phyloP scores from a whole-genome alignment of 306 rosid genomes.

The Begonia masoniana region DNA sequence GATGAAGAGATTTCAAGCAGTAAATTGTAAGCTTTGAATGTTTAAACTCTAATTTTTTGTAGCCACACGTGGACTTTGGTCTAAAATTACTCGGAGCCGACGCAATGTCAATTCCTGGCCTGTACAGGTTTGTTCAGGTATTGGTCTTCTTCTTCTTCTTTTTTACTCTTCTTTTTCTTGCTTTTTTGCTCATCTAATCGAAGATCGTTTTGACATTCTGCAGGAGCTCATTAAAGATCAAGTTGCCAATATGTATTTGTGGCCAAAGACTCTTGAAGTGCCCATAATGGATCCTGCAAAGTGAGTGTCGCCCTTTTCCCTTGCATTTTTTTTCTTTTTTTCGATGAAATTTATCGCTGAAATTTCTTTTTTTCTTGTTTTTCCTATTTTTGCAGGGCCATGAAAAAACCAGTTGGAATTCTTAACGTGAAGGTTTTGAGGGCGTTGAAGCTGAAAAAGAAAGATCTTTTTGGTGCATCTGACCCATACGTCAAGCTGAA shows the following conservation, averaged over 20 bases:
- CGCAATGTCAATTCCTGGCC: constrained; percentile 88
- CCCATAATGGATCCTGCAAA: constrained; percentile 53
- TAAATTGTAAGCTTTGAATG: too few relatives aligned
- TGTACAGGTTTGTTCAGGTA: constrained; percentile 83
- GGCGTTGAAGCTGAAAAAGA: constrained; percentile 70
- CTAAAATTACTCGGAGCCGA: constrained; percentile 72
- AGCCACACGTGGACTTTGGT: constrained; percentile 96
- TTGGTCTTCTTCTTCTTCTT: neutral
- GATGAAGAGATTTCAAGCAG: neutral
- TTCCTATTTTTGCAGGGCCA: constrained; percentile 37
- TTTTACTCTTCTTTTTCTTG: too few relatives aligned
- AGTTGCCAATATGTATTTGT: constrained; percentile 80
- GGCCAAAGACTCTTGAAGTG: constrained; percentile 90
- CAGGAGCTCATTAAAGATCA: constrained; percentile 79
- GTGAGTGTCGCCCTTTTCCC: constrained; percentile 25
- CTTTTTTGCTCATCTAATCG: too few relatives aligned
- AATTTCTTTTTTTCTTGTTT: constrained; percentile 4
- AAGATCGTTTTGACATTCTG: constrained; percentile 1
- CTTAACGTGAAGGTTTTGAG: constrained; percentile 48
- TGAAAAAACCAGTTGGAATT: constrained; percentile 66
- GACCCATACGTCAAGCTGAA: constrained; percentile 73
- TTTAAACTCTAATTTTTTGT: constrained; percentile 11
- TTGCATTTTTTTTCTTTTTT: constrained; percentile 3
- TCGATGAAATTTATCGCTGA: constrained; percentile 1
- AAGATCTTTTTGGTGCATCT: constrained; percentile 79